Percentiles rank a stretch among this genome's conserved stretches.
These are phyloP conservation scores for Linnemannia exigua DNA, from an alignment of 192 early-diverging fungal genomes.

Conservation along the genomic window DNA sequence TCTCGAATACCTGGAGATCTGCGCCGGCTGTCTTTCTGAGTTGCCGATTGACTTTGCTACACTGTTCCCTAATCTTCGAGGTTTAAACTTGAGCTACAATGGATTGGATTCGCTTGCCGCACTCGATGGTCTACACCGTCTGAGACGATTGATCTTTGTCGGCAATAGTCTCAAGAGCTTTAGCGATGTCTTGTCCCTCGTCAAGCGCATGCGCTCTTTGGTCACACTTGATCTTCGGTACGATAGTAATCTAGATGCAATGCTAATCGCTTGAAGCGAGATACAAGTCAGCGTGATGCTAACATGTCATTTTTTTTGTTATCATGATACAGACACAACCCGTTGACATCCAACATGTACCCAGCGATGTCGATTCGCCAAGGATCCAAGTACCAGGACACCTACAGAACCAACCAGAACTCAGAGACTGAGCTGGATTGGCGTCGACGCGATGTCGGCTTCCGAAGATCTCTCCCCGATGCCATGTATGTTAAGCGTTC, in stretches of 20 bases:
- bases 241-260: not conserved
- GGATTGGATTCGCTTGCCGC: conserved; percentile 53
- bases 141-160: conserved; percentile 60
- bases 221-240: conserved; percentile 46
- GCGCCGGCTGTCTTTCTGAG: conserved; percentile 56
- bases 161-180: conserved; percentile 60
- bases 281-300: too few relatives aligned
- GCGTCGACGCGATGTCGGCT: conserved; percentile 49
- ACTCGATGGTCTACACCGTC: conserved; percentile 47
- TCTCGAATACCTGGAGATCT: conserved; percentile 64
- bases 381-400: conserved; percentile 54
- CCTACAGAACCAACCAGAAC: conserved; percentile 48
- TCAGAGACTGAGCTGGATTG: conserved; percentile 47
- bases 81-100: conserved; percentile 60
- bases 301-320: not conserved
- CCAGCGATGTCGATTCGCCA: conserved; percentile 56
- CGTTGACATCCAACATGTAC: conserved; percentile 54
- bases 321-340: conserved; percentile 25
- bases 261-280: too few relatives aligned
- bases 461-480: conserved; percentile 46
- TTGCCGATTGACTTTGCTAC: conserved; percentile 56
- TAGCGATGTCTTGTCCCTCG: conserved; percentile 33
- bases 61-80: conserved; percentile 57
- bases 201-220: conserved; percentile 54
- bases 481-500: conserved; percentile 48